Evolutionary conservation across 1,139 yeast species (phyloP).

Genomic region (Pichia sp.): DNA sequence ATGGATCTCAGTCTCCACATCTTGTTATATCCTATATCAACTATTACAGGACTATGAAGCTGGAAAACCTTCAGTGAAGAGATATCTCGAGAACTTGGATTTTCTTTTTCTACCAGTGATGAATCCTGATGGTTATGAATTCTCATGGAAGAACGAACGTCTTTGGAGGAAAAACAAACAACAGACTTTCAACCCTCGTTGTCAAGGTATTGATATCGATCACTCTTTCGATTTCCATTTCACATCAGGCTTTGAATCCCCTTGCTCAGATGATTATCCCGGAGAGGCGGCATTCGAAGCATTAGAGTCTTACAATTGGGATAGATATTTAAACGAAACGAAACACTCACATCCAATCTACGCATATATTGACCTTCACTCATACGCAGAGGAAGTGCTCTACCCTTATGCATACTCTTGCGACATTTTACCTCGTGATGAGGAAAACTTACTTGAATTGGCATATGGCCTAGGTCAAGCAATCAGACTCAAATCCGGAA

Average conservation of each 20-base stretch:
- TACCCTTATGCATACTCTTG: conserved; percentile 83
- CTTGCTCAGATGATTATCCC: conserved; percentile 78
- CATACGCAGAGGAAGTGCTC: conserved; percentile 75
- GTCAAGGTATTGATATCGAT: conserved; percentile 82
- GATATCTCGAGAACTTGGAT: conserved; percentile 46
- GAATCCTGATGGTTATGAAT: conserved; percentile 88
- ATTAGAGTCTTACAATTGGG: conserved; percentile 59
- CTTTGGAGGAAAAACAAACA: conserved; percentile 90
- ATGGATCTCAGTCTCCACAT: conserved; percentile 76
- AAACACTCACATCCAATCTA: conserved; percentile 53
- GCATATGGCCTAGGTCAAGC: conserved; percentile 78
- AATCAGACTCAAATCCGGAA: conserved; percentile 56
- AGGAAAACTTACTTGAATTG: conserved; percentile 71
- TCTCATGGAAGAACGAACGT: conserved; percentile 73
- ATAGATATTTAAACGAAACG: conserved; percentile 54
- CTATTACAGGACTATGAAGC: conserved; percentile 45
- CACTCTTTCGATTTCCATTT: conserved; percentile 78
- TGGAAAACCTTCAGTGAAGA: conserved; percentile 32
- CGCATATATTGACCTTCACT: conserved; percentile 78
- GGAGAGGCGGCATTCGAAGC: conserved; percentile 79
- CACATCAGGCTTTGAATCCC: conserved; percentile 51
- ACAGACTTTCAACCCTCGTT: conserved; percentile 55
- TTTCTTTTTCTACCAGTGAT: conserved; percentile 73
- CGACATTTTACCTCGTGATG: conserved; percentile 63
- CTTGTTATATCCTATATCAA: conserved; percentile 53